Evolutionary conservation across 176 grass and related monocot species (phyloP), one percentile per base, ranked within the genome.

Genomic region (Stipa capillata): DNA sequence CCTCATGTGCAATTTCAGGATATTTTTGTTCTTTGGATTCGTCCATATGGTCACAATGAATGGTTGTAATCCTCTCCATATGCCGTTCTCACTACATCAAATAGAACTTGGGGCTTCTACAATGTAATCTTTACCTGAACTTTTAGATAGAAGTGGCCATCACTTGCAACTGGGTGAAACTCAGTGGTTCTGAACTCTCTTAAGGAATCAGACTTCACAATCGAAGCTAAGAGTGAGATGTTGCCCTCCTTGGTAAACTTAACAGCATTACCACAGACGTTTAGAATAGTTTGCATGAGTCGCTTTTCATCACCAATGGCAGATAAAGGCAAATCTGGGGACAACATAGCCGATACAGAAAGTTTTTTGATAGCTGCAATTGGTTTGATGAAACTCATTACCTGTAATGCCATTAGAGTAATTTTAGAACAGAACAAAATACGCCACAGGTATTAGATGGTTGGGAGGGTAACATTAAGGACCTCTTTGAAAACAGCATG

Each of bases 191-290:
- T 81, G 50, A 85, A 66, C 29, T 93, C 90, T 66, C 87, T 87
- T 74, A 86, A 80, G 41, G 72, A 80, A 3, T 89, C 90, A 18
- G 87, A n/a, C 64, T 83, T 85, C 21, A 80, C 86, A 67, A 89
- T 69, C 0, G 87, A 86, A 23, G 87, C 87, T 41, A 65, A 20
- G 1, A 93, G 58, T 49, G 90, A 81, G 34, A 93, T 81, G 52
- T 89, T 83, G 2, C 90, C 90, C 79, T 89, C 90, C 75, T 83
- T 93, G n/a, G 90, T 93, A 34, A 89, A 93, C 70, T 93, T 93
- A 32, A 93, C 83, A 4, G 90, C 90, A 50, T 93, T 93, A 14
- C 90, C 90, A 65, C 73, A 83, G 52, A 93, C 67, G 21, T 93
- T 93, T 16, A 93, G 65, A 44, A 93, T 83, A 18, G 85, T 89